Evolutionary conservation across 495 filamentous ascomycete species (phyloP), one percentile per base, ranked within the genome.

Genomic region (Symbiotaphrina buchneri): DNA sequence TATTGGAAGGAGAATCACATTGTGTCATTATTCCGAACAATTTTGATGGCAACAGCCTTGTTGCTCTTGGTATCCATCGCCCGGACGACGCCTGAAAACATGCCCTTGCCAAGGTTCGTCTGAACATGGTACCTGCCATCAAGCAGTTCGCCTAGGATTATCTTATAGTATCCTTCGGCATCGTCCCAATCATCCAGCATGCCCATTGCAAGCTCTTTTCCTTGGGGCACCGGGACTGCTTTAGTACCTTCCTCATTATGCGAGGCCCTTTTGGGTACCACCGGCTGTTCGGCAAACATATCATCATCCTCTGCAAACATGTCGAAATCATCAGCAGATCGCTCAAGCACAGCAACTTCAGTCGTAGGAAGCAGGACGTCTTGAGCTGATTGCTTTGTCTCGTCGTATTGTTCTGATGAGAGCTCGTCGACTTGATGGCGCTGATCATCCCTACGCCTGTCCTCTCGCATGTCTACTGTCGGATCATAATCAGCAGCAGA

Each of bases 401-500:
- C 71, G 43, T 74, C 61, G 39, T 72, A 74, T 16, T 57, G 53
- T 24, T 47, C 48, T 18, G 71, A 61, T n/a, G 68, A 58, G 17
- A 74, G 46, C 5, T 68, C 58, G 8, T 66, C 59, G 24, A 54
- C 50, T 10, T 58, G 52, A 34, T 68, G 61, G 31, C 69, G 63
- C 30, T 64, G 55, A 41, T 71, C 69, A 39, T 81, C 68, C 32
- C 78, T 68, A 30, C 71, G 56, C 39, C 69, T 63, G 44, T 95
- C 85, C 49, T 92, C 80, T 49, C 71, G 68, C 78, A 91, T 90
- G 47, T 97, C 87, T 42, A 68, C 53, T 3, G 77, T 92, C 0
- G 87, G 90, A 46, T 94, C 83, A 52, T 97, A 94, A 43, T 94
- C 81, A 41, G 87, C 87, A 30, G 87, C 87, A 22, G 85, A 94